Percentiles rank a stretch among this genome's conserved stretches.
Conservation (phyloP, 176 grass and related monocot genomes). For the Oryza officinalis region DNA sequence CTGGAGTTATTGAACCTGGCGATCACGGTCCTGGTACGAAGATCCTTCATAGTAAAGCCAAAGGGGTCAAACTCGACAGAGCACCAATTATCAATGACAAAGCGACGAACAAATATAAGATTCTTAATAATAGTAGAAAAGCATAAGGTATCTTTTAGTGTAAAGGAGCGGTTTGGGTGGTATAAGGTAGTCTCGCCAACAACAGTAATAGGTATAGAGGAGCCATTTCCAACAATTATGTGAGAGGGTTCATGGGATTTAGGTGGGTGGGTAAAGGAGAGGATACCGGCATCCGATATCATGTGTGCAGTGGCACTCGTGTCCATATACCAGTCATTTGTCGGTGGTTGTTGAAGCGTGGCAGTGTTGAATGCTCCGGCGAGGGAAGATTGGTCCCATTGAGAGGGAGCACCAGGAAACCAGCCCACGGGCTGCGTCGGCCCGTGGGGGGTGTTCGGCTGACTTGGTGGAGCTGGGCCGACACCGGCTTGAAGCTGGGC, state of each 20-base stretch:
- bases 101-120: background rate
- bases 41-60: no score
- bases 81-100: background rate
- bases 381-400: background rate
- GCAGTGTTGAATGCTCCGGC: background rate
- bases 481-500: no score
- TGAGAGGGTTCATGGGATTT: accelerated
- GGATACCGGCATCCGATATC: background rate
- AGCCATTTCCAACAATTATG: background rate
- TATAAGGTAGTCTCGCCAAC: background rate
- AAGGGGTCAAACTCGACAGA: no score
- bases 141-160: no score
- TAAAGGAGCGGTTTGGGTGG: no score
- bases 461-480: no score
- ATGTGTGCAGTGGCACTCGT: background rate
- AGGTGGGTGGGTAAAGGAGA: background rate
- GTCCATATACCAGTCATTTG: background rate
- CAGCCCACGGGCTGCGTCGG: no score
- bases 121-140: background rate
- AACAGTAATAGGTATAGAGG: background rate
- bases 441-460: no score
- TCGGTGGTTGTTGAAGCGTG: background rate
- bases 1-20: no score
- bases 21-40: no score
- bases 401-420: no score